Evolutionary conservation across 169 alveolate genomes (phyloP).

Genomic region (Plasmodium knowlesi): DNA sequence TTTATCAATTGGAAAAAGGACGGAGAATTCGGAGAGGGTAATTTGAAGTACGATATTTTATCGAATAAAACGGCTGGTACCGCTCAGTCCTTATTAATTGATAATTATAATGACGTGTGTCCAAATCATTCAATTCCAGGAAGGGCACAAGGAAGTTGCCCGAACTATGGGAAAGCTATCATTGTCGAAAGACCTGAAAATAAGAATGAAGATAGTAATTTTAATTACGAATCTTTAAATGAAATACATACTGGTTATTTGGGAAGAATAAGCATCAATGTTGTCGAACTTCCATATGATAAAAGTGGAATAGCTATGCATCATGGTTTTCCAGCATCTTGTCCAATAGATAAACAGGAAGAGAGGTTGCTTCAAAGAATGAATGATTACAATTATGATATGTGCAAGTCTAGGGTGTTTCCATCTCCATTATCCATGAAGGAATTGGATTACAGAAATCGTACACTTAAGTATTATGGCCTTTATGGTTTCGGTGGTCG

Average conservation of each 20-base stretch:
- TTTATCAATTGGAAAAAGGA: constrained; percentile 56
- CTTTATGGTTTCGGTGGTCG: constrained; percentile 67
- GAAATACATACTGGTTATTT: constrained; percentile 65
- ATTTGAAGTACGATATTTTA: constrained; percentile 37
- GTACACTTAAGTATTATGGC: constrained; percentile 20
- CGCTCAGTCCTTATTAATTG: constrained; percentile 34
- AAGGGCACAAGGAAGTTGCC: constrained; percentile 76
- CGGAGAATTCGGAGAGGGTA: constrained; percentile 26
- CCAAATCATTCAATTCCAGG: constrained; percentile 69
- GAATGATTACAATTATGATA: constrained; percentile 48
- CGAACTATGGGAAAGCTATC: constrained; percentile 69
- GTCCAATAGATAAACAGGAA: constrained; percentile 3
- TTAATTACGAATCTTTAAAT: constrained; percentile 44
- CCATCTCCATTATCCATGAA: background rate
- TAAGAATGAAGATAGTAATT: background rate
- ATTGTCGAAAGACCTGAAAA: constrained; percentile 11
- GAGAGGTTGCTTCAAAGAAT: constrained; percentile 10
- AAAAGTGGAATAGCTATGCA: constrained; percentile 73
- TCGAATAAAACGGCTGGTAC: constrained; percentile 33
- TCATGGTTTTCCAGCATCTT: constrained; percentile 4
- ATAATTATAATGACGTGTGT: constrained; percentile 15
- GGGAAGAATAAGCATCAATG: background rate
- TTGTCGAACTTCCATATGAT: constrained; percentile 45
- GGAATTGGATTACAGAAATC: background rate
- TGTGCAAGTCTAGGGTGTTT: constrained; percentile 32